These are phyloP conservation scores for Thermothelomyces thermophilus DNA, from an alignment of 2,329 filamentous ascomycete genomes.

Conservation along the genomic window DNA sequence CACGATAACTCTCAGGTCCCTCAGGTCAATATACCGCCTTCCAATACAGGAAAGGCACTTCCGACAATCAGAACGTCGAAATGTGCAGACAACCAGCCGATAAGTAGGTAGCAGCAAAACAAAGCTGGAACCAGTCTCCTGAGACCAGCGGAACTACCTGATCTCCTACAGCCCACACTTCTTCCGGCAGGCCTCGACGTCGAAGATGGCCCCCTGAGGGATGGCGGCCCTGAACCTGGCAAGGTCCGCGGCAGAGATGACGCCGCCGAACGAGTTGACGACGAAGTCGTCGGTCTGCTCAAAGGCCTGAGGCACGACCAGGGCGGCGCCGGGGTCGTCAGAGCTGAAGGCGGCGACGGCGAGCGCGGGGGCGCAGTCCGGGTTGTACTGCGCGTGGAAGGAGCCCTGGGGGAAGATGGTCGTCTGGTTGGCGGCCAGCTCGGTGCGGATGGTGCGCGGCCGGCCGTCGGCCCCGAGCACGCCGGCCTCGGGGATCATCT, in stretches of 20 bases:
- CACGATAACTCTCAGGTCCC: too few species aligned
- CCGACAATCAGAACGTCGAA: too few species aligned
- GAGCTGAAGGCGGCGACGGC: neutral
- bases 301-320: neutral
- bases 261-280: neutral
- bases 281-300: neutral
- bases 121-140: too few species aligned
- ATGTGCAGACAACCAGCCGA: too few species aligned
- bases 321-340: neutral
- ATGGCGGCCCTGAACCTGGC: neutral
- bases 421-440: slow-evolving; percentile 1
- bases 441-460: slow-evolving; percentile 3
- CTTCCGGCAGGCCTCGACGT: neutral
- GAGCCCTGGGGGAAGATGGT: slow-evolving; percentile 6
- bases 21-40: too few species aligned
- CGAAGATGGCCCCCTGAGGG: neutral
- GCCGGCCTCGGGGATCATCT: slow-evolving; percentile 4
- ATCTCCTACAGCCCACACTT: neutral
- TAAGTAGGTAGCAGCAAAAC: too few species aligned
- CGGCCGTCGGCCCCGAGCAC: neutral
- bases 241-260: neutral
- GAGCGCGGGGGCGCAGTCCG: neutral
- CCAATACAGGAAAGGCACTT: too few species aligned
- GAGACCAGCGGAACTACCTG: too few species aligned
- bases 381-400: slow-evolving; percentile 5